phyloP scores from a whole-genome alignment of 78 protist species.

The Dictyostelium brefeldianum region DNA sequence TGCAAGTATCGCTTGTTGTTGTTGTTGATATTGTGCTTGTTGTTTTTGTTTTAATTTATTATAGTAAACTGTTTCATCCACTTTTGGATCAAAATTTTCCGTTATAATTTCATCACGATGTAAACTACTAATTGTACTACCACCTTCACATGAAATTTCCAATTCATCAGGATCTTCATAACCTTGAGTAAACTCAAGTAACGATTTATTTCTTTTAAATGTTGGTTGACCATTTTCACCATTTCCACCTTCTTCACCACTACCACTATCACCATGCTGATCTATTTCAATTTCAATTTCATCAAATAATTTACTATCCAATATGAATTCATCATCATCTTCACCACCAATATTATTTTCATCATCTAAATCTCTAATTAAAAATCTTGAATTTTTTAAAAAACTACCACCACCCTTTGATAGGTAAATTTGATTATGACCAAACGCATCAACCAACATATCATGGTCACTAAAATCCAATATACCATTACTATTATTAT shows the following conservation, averaged over 20 bases:
- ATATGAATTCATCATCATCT: background rate
- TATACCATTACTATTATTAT: background rate
- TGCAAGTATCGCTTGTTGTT: background rate
- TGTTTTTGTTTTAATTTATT: constrained; percentile 7
- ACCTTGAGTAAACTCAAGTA: constrained; percentile 60
- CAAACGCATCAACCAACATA: constrained; percentile 1
- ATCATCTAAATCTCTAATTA: background rate
- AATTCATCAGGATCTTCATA: constrained; percentile 29
- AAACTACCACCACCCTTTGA: background rate
- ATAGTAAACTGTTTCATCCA: background rate
- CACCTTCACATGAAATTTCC: constrained; percentile 37
- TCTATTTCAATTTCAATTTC: background rate
- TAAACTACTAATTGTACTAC: no score
- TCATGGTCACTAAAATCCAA: background rate
- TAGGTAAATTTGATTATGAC: constrained; percentile 4
- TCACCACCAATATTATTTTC: background rate
- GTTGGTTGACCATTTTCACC: background rate
- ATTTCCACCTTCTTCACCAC: background rate
- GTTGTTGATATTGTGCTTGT: background rate
- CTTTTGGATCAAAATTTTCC: background rate
- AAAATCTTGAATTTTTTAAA: constrained; percentile 6
- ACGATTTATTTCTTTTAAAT: constrained; percentile 25
- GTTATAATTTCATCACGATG: background rate
- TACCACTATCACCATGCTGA: background rate
- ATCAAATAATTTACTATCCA: background rate